Conservation (phyloP, 768 basidiomycete species). For the Pisolithus tinctorius region DNA sequence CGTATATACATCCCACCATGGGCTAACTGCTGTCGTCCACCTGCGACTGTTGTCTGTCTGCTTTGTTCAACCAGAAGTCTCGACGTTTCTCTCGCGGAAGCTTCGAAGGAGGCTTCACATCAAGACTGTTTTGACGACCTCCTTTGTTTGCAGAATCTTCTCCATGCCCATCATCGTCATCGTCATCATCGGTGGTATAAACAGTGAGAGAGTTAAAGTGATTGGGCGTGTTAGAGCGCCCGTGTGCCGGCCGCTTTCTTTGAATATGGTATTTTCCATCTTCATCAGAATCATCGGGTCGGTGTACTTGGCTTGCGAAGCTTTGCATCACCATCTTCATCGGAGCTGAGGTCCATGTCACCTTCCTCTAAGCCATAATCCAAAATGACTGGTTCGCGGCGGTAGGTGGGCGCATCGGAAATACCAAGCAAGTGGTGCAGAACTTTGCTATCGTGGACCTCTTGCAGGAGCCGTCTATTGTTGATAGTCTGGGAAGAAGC, state of each 20-base stretch:
- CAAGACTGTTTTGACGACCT: slow-evolving; percentile 20
- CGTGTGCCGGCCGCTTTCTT: slow-evolving; percentile 42
- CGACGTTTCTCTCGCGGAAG: slow-evolving; percentile 23
- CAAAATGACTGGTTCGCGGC: slow-evolving; percentile 18
- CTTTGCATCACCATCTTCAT: slow-evolving; percentile 21
- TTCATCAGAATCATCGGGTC: slow-evolving; percentile 36
- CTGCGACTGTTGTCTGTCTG: too few relatives aligned
- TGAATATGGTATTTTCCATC: slow-evolving; percentile 53
- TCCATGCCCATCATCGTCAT: slow-evolving; percentile 12
- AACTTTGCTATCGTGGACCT: slow-evolving; percentile 53
- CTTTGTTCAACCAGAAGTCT: slow-evolving; percentile 57
- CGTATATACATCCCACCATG: too few relatives aligned
- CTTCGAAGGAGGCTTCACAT: neutral
- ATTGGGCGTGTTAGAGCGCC: slow-evolving; percentile 33
- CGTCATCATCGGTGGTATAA: slow-evolving; percentile 48
- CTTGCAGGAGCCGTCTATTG: slow-evolving; percentile 61
- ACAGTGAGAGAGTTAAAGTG: slow-evolving; percentile 34
- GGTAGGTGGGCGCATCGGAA: slow-evolving; percentile 15
- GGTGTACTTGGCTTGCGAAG: slow-evolving; percentile 1
- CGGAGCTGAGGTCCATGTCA: slow-evolving; percentile 27
- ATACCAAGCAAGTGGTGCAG: slow-evolving; percentile 58
- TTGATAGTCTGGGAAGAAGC: slow-evolving; percentile 52
- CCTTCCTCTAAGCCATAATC: slow-evolving; percentile 35
- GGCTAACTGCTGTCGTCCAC: slow-evolving; percentile 17
- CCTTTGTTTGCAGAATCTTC: slow-evolving; percentile 22